Evolutionary conservation across 345 rosid species (phyloP).

Genomic region (Lagerstroemia speciosa): DNA sequence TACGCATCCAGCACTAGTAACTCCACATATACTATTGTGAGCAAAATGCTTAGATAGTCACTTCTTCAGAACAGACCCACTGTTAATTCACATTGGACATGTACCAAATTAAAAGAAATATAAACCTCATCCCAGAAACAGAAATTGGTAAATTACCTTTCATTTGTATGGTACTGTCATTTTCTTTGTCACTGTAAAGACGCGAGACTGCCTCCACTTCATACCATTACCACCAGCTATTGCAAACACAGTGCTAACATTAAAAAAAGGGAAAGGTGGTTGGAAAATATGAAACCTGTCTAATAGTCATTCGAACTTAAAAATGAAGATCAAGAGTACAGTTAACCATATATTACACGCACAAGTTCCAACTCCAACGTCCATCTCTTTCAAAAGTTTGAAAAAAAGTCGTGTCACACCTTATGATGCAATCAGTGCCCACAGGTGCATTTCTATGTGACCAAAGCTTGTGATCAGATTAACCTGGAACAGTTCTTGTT

Average conservation of each 20-base stretch:
- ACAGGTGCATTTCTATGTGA: constrained; percentile 39
- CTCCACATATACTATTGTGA: background rate
- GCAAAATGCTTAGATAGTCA: background rate
- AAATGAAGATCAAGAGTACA: constrained; percentile 42
- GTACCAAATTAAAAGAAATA: background rate
- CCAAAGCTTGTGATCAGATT: constrained; percentile 34
- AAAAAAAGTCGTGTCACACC: constrained; percentile 69
- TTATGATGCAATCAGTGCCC: constrained; percentile 59
- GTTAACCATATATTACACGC: constrained; percentile 56
- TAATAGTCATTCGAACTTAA: constrained; percentile 14
- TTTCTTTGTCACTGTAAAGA: constrained; percentile 70
- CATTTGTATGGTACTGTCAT: constrained; percentile 29
- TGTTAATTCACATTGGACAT: background rate
- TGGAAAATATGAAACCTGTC: background rate
- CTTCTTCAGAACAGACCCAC: background rate
- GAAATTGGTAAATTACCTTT: constrained; percentile 59
- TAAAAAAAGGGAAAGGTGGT: constrained; percentile 23
- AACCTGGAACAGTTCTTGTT: constrained; percentile 56
- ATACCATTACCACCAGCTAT: constrained; percentile 78
- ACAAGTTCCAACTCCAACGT: constrained; percentile 53
- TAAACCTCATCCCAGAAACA: constrained; percentile 13
- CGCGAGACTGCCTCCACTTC: constrained; percentile 66
- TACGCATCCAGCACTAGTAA: background rate
- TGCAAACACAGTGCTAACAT: constrained; percentile 86
- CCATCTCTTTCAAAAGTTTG: constrained; percentile 19